Evolutionary conservation across 805 yeast species (phyloP), one percentile per base, ranked within the genome.

Genomic region (Spathaspora girioi): DNA sequence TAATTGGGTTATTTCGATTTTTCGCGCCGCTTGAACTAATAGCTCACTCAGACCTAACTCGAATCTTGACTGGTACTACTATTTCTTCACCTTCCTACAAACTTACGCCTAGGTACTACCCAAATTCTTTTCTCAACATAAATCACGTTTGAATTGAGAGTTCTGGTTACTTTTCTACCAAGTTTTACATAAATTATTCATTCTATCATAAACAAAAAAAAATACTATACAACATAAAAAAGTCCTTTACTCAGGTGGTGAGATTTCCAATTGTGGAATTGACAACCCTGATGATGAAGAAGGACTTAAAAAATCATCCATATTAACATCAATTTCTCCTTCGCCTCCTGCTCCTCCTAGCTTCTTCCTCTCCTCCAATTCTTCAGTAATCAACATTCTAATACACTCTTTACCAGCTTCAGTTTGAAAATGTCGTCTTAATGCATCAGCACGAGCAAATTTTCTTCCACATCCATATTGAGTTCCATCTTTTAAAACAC

Each of bases 401-500:
- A 75, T 73, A 64, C 79, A 75, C 35, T 65, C 71, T 53, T 71
- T 70, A 5, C 79, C 78, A n/a, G 74, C 70, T 52, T 74, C 79
- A 2, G 79, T 75, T 55, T 75, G 78, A 56, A 75, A 75, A 52
- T 75, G 79, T 42, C 79, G 56, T 29, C 78, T 59, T 45, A 75
- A 61, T 11, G 79, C 79, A 55, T 75, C 79, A 1, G 79, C 78
- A 14, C 79, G 61, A 6, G 79, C 79, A 62, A 75, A 75, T 51
- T 71, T 67, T 35, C 78, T 60, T 1, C 78, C 78, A 61, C 79
- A 75, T 1, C 79, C 79, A 51, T 72, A 74, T 9, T 71, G 71
- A n/a, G 68, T 58, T 2, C 87, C 86, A 59, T 80, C 79, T 54
- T 79, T 77, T 50, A 86, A 66, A 3, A 69, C 61, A 1, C 96